Percentiles rank a stretch among this genome's conserved stretches.
These are phyloP conservation scores for Aspergillus hiratsukae DNA, from an alignment of 2,329 filamentous ascomycete species.

Conservation along the genomic window DNA sequence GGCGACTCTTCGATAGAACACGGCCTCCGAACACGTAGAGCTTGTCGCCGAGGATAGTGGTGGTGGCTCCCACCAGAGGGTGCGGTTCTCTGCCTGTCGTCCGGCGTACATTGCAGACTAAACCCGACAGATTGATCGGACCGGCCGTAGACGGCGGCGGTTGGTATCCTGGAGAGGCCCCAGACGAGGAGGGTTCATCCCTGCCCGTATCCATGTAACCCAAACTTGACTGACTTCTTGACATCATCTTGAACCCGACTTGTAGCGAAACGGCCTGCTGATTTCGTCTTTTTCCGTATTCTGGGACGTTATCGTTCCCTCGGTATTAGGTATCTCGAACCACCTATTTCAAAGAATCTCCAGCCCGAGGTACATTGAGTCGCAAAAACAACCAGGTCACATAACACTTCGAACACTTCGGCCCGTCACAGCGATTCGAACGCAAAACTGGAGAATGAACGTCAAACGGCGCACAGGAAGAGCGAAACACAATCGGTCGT, in stretches of 20 bases:
- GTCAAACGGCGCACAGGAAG: not conserved
- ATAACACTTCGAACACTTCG: not conserved
- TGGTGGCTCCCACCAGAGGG: conserved; percentile 88
- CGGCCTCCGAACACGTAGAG: conserved; percentile 94
- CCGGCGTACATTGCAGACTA: conserved; percentile 67
- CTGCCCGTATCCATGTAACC: conserved; percentile 29
- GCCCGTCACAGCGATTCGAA: not conserved
- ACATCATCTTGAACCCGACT: conserved; percentile 27
- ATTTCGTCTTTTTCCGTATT: not conserved
- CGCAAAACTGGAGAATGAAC: not conserved
- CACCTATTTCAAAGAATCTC: not conserved
- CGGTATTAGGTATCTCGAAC: not conserved
- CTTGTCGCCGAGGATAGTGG: conserved; percentile 90
- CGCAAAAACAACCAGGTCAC: not conserved
- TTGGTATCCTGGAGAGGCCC: conserved; percentile 25
- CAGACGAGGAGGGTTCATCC: conserved; percentile 28
- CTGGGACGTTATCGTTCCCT: not conserved
- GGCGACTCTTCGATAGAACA: conserved; percentile 76
- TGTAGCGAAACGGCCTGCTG: not conserved
- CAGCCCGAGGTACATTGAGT: not conserved
- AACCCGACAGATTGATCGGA: conserved; percentile 59
- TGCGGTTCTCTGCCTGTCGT: conserved; percentile 90
- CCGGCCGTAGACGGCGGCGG: conserved; percentile 32
- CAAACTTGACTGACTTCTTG: conserved; percentile 37
- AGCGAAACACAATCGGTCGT: not conserved